Percentiles rank a stretch among this genome's conserved stretches.
phyloP scores from a whole-genome alignment of 345 rosid species.

The Citrus hindsii region DNA sequence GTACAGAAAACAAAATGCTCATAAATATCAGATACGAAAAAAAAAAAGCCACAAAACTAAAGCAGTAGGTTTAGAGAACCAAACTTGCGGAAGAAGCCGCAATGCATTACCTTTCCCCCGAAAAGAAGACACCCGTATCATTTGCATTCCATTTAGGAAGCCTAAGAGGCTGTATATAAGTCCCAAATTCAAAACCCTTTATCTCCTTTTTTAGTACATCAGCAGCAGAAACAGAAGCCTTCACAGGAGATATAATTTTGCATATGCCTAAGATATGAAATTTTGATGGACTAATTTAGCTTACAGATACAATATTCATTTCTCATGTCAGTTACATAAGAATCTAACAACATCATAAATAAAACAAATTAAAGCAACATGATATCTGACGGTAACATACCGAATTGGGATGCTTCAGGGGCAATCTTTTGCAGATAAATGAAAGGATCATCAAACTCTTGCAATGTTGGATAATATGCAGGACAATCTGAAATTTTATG shows the following conservation, averaged over 20 bases:
- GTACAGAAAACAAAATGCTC: constrained; percentile 19
- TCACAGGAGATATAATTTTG: constrained; percentile 58
- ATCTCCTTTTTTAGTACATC: constrained; percentile 51
- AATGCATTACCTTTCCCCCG: constrained; percentile 38
- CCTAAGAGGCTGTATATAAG: constrained; percentile 58
- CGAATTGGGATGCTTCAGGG: constrained; percentile 54
- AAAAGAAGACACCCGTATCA: constrained; percentile 46
- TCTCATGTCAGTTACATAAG: no score
- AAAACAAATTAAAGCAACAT: neutral
- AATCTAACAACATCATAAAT: neutral
- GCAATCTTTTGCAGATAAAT: constrained; percentile 49
- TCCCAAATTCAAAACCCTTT: constrained; percentile 46
- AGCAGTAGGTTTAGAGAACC: no score
- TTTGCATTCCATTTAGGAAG: constrained; percentile 55
- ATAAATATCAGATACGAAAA: neutral
- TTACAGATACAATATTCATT: no score
- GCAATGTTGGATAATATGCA: constrained; percentile 47
- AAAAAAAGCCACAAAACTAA: neutral
- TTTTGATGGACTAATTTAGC: neutral
- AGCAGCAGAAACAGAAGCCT: constrained; percentile 57
- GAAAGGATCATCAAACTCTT: constrained; percentile 62
- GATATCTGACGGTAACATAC: constrained; percentile 13
- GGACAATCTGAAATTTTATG: constrained; percentile 54
- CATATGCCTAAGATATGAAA: constrained; percentile 43
- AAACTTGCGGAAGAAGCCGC: neutral